Conservation (phyloP, 2,329 filamentous ascomycete species). For the Xylariaceae sp. region DNA sequence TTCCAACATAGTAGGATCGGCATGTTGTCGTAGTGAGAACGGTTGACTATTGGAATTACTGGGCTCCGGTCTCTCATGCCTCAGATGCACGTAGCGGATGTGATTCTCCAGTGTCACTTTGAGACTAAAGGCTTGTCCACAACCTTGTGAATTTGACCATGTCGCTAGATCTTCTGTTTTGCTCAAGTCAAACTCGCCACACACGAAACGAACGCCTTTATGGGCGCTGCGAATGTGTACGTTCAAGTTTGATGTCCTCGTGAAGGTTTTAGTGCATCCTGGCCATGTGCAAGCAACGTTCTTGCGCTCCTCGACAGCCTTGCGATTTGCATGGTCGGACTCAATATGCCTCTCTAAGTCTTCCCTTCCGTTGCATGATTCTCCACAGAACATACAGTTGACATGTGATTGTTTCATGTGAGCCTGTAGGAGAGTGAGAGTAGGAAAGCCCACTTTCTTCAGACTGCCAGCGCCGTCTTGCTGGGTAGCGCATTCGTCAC, state of each 20-base stretch:
- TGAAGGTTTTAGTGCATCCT: slow-evolving; percentile 79
- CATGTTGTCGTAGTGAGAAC: slow-evolving; percentile 29
- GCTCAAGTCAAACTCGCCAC: slow-evolving; percentile 71
- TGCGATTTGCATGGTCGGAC: slow-evolving; percentile 68
- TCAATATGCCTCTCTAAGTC: slow-evolving; percentile 81
- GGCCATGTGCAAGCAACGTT: slow-evolving; percentile 70
- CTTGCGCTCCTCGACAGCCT: slow-evolving; percentile 67
- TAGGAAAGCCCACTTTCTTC: slow-evolving; percentile 69
- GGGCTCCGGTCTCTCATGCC: slow-evolving; percentile 53
- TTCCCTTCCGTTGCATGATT: slow-evolving; percentile 69
- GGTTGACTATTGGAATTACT: slow-evolving; percentile 2
- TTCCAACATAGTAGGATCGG: slow-evolving; percentile 47
- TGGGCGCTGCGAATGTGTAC: slow-evolving; percentile 81
- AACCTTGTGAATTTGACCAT: slow-evolving; percentile 74
- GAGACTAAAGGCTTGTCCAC: slow-evolving; percentile 76
- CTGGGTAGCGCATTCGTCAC: slow-evolving; percentile 69
- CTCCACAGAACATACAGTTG: slow-evolving; percentile 77
- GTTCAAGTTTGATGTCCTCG: slow-evolving; percentile 81
- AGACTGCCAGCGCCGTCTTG: slow-evolving; percentile 49
- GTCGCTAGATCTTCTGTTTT: slow-evolving; percentile 61
- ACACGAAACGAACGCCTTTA: slow-evolving; percentile 78
- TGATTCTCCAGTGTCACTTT: slow-evolving; percentile 85
- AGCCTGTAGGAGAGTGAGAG: slow-evolving; percentile 71
- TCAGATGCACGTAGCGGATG: slow-evolving; percentile 80
- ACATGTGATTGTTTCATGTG: slow-evolving; percentile 79